Conservation (phyloP, 139 green algal species). For the Chlamydomonas eustigma region DNA sequence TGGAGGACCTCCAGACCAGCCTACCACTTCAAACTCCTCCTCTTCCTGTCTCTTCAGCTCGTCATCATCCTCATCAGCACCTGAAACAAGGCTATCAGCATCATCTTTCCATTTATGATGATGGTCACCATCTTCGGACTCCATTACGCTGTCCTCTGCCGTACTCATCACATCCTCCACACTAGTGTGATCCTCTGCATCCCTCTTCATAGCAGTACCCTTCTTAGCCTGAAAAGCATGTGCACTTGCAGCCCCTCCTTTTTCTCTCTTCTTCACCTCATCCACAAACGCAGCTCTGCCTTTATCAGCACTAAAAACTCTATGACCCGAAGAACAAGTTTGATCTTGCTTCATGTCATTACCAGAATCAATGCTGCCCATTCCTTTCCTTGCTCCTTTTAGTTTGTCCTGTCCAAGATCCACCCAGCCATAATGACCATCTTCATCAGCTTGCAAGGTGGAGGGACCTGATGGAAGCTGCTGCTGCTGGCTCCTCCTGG, state of each 20-base stretch:
- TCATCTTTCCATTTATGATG: too few relatives aligned
- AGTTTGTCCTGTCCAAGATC: too few relatives aligned
- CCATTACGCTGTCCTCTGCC: not conserved
- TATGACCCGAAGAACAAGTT: too few relatives aligned
- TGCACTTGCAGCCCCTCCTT: not conserved
- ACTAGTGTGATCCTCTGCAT: constrained; percentile 4
- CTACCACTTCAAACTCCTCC: not conserved
- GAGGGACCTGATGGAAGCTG: constrained; percentile 1
- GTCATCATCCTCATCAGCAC: constrained; percentile 11
- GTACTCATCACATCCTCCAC: constrained; percentile 18
- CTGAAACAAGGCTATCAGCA: too few relatives aligned
- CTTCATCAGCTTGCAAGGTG: too few relatives aligned
- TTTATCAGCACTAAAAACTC: too few relatives aligned
- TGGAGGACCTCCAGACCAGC: too few relatives aligned
- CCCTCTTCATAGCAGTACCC: not conserved
- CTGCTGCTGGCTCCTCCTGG: not conserved
- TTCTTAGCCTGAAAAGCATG: not conserved
- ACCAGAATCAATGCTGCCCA: not conserved
- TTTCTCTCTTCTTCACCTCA: not conserved
- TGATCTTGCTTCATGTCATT: not conserved
- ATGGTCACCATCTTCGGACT: too few relatives aligned
- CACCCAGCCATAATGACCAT: too few relatives aligned
- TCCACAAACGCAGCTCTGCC: too few relatives aligned
- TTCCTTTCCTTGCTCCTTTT: not conserved
- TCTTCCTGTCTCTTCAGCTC: not conserved